Evolutionary conservation across 164 flowering plant genomes (phyloP), one percentile per base, ranked within the genome.

Genomic region (Nymphaea thermarum): DNA sequence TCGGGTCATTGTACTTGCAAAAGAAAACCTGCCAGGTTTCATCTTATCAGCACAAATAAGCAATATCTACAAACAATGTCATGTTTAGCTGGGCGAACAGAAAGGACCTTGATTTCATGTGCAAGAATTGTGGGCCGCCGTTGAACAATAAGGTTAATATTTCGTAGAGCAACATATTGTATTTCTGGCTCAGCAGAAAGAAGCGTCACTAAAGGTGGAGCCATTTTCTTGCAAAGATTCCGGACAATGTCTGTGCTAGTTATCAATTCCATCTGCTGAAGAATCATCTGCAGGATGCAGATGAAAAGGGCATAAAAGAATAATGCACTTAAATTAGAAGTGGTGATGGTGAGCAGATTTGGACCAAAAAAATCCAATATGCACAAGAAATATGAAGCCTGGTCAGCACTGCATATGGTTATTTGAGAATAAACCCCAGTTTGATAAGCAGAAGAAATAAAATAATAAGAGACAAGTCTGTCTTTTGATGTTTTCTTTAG

Each of bases 161-260:
- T 95, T 44, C 99, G 75, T 71, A 95, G 73, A 62, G 98, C 99
- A 76, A 95, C 99, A 86, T 92, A 95, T 62, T 95, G 99, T 80
- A 95, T 95, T 81, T 95, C 99, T 73, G 99, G 99, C 79, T 95
- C 99, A 43, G 99, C 99, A 67, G 98, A 95, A 65, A 95, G 95
- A 72, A 95, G 78, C n/a, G 99, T 95, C 63, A 95, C 99, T 64
- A 95, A 89, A 68, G 99, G 99, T 63, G 99, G 99, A 70, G 99
- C 98, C 99, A 95, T 95, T 83, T 95, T 95, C 80, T 95, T 95
- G 81, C 97, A 95, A 76, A 92, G 99, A 79, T 95, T 95, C 69
- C 99, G 80, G 71, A 92, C 90, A 36, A 92, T 94, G 80, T 95
- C 99, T 36, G 99, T 87, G 71, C 99, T 92, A 16, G 90, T 87